Conservation (phyloP, 768 basidiomycete genomes). For the Phaffia tasmanica region DNA sequence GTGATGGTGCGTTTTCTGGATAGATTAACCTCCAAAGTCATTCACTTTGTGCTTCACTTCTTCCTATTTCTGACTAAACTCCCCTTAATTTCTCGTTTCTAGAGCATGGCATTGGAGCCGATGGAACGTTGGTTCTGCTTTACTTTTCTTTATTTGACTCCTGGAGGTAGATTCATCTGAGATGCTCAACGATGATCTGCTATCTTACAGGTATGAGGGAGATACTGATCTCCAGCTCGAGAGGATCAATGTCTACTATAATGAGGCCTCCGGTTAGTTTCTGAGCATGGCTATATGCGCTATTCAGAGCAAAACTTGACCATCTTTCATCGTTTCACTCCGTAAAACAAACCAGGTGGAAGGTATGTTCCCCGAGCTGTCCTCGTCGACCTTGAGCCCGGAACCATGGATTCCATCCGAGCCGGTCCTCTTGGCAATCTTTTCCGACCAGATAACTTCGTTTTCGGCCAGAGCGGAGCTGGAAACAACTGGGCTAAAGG, state of each 20-base stretch:
- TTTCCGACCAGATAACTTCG: constrained; percentile 35
- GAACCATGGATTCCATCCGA: constrained; percentile 46
- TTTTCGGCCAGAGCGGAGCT: constrained; percentile 94
- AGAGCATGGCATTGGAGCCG: constrained; percentile 76
- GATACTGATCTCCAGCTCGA: constrained; percentile 91
- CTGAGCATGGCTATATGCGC: background rate
- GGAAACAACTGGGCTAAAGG: constrained; percentile 99
- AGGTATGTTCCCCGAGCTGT: constrained; percentile 99
- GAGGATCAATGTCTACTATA: constrained; percentile 90
- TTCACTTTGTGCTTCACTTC: background rate
- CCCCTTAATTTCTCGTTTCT: background rate
- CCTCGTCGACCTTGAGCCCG: constrained; percentile 93
- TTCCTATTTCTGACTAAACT: no score
- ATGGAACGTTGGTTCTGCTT: constrained; percentile 49
- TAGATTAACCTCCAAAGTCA: no score
- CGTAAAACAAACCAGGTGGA: constrained; percentile 42
- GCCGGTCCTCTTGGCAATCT: constrained; percentile 63
- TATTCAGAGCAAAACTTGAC: background rate
- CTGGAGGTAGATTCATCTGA: background rate
- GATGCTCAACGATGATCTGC: background rate
- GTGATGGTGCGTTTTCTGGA: constrained; percentile 44
- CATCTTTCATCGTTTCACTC: background rate
- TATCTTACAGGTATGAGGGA: constrained; percentile 61
- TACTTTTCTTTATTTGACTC: background rate
- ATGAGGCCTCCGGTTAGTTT: constrained; percentile 60